Percentiles rank a stretch among this genome's conserved stretches.
Conservation (phyloP, 805 yeast species). For the Starmera pachycereana region DNA sequence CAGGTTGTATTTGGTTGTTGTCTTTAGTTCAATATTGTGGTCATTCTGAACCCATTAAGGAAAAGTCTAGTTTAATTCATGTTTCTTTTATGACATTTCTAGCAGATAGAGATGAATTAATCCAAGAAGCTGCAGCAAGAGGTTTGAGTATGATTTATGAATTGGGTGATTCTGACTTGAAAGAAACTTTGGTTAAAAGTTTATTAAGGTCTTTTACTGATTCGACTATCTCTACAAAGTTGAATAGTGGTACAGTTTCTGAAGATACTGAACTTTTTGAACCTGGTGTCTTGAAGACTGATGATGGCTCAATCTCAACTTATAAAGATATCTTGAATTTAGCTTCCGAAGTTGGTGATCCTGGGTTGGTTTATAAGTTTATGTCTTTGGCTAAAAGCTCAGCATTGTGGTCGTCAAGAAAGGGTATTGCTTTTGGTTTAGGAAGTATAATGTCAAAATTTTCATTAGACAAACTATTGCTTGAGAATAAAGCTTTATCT, state of each 20-base stretch:
- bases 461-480: constrained; percentile 51
- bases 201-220: constrained; percentile 73
- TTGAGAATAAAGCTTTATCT: constrained; percentile 43
- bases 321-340: constrained; percentile 80
- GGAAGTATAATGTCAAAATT: constrained; percentile 78
- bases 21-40: constrained; percentile 72
- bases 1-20: constrained; percentile 79
- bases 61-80: constrained; percentile 53
- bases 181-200: constrained; percentile 64
- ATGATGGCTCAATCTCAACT: constrained; percentile 81
- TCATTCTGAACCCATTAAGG: constrained; percentile 28
- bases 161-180: constrained; percentile 53
- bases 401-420: constrained; percentile 83
- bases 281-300: constrained; percentile 68
- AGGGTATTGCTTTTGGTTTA: constrained; percentile 90
- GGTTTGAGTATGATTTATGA: constrained; percentile 81
- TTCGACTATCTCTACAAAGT: constrained; percentile 32
- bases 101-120: constrained; percentile 71
- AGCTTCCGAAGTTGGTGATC: constrained; percentile 94
- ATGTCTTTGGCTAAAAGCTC: constrained; percentile 88
- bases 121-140: constrained; percentile 89
- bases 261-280: constrained; percentile 81
- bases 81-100: constrained; percentile 66
- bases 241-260: constrained; percentile 58
- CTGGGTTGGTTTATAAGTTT: constrained; percentile 84